These are phyloP conservation scores for Evansstolkia leycettana DNA, from an alignment of 495 filamentous ascomycete species.

Conservation along the genomic window DNA sequence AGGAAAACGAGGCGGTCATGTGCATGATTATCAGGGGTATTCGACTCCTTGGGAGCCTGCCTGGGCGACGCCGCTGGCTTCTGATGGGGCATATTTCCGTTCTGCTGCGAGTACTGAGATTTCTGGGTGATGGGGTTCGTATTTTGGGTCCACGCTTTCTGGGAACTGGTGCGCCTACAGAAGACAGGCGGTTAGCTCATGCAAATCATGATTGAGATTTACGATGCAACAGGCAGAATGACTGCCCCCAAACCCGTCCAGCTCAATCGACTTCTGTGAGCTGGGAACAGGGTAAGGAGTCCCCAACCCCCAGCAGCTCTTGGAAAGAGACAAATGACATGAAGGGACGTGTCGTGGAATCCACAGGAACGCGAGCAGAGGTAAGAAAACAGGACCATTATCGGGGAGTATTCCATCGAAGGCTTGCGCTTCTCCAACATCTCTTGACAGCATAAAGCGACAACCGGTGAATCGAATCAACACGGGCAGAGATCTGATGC, in stretches of 20 bases:
- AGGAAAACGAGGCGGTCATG: slow-evolving; percentile 55
- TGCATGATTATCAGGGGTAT: slow-evolving; percentile 48
- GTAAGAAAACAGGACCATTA: slow-evolving; percentile 6
- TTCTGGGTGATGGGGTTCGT: slow-evolving; percentile 56
- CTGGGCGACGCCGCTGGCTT: slow-evolving; percentile 30
- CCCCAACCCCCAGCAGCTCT: neutral
- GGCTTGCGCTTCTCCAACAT: no score
- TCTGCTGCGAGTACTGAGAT: slow-evolving; percentile 35
- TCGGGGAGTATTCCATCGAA: no score
- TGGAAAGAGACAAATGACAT: no score
- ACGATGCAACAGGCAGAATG: neutral
- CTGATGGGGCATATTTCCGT: slow-evolving; percentile 38
- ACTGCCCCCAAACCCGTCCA: neutral
- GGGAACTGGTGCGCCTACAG: slow-evolving; percentile 37
- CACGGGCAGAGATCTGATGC: slow-evolving; percentile 2
- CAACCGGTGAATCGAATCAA: neutral
- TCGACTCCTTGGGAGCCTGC: slow-evolving; percentile 34
- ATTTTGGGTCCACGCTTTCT: slow-evolving; percentile 51
- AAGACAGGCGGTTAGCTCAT: slow-evolving; percentile 6
- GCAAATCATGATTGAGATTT: slow-evolving; percentile 1
- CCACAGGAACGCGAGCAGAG: slow-evolving; percentile 4
- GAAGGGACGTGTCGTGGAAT: neutral
- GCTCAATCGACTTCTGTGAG: neutral
- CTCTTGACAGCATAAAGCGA: neutral
- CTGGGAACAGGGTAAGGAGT: neutral